Percentiles rank a stretch among this genome's conserved stretches.
phyloP scores from a whole-genome alignment of 192 early-diverging fungal genomes.

The Kappamyces sp. region DNA sequence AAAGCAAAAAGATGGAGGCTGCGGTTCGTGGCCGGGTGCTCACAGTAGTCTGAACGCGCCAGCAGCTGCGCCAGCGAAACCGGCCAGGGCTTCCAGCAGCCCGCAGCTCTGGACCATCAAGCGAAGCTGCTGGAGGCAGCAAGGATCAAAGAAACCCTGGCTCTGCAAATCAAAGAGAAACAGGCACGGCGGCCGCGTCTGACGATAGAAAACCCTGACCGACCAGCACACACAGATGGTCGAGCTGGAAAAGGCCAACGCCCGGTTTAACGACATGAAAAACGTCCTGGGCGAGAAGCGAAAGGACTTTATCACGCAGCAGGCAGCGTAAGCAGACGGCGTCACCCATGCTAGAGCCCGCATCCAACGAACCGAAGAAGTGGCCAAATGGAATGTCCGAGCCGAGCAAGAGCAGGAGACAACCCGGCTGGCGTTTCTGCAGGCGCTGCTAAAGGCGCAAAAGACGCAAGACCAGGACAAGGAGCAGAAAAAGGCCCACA shows the following conservation, averaged over 20 bases:
- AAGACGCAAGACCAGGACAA: background rate
- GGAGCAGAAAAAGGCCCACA: background rate
- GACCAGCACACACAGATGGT: conserved; percentile 38
- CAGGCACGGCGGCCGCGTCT: conserved; percentile 1
- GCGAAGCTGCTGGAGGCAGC: conserved; percentile 8
- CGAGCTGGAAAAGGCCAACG: conserved; percentile 25
- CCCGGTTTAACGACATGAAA: conserved; percentile 34
- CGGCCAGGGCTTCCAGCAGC: background rate
- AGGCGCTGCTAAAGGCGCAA: background rate
- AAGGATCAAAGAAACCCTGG: conserved; percentile 14
- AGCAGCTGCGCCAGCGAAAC: too few relatives aligned
- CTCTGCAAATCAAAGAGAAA: conserved; percentile 17
- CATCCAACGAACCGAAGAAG: background rate
- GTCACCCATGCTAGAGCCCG: background rate
- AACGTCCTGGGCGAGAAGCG: conserved; percentile 18
- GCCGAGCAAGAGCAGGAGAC: background rate
- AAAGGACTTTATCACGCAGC: conserved; percentile 15
- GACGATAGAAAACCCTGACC: conserved; percentile 23
- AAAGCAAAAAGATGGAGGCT: background rate
- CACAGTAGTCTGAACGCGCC: too few relatives aligned
- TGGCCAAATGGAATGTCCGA: conserved; percentile 1
- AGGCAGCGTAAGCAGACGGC: background rate
- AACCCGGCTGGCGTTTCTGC: background rate
- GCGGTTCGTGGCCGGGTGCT: too few relatives aligned
- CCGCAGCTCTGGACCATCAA: background rate